A percentile compares a stretch with the other conserved stretches of the same genome.
Evolutionary conservation across 495 filamentous ascomycete genomes (phyloP).

Genomic region (Thermothielavioides terrestris): DNA sequence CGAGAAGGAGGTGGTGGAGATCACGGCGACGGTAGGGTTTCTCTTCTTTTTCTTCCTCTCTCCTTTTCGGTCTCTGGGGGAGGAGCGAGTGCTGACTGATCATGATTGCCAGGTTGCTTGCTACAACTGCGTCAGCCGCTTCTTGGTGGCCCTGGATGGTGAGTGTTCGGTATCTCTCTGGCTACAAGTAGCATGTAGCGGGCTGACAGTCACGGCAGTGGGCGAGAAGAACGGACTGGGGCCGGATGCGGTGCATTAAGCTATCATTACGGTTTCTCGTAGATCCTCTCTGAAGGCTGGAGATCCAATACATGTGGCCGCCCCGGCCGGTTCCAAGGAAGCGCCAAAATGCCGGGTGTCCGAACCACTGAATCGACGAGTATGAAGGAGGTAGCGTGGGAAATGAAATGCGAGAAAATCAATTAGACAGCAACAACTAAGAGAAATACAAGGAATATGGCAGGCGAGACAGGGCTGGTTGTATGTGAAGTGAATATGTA

Average conservation of each 20-base stretch:
- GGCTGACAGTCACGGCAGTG: constrained; percentile 25
- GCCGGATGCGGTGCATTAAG: constrained; percentile 29
- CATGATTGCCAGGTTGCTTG: constrained; percentile 43
- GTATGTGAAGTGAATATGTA: background rate
- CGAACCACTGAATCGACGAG: too few relatives aligned
- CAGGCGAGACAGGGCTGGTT: background rate
- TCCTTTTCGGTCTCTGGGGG: background rate
- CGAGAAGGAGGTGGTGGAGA: constrained; percentile 66
- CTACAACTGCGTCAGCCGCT: constrained; percentile 82
- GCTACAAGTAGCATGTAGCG: too few relatives aligned
- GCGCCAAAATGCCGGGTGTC: too few relatives aligned
- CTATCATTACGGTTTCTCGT: background rate
- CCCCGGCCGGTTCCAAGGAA: too few relatives aligned
- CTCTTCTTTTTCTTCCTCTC: background rate
- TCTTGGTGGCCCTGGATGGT: constrained; percentile 77
- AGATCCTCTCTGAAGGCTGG: background rate
- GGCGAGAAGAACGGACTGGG: constrained; percentile 42
- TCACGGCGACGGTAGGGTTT: constrained; percentile 58
- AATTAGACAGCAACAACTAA: background rate
- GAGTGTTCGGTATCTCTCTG: too few relatives aligned
- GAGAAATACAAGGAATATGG: too few relatives aligned
- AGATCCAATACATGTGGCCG: too few relatives aligned
- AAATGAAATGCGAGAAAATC: background rate
- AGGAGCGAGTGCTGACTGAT: constrained; percentile 1
- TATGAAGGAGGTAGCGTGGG: too few relatives aligned